Evolutionary conservation across 768 basidiomycete species (phyloP).

Genomic region (Psilocybe subaeruginosa): DNA sequence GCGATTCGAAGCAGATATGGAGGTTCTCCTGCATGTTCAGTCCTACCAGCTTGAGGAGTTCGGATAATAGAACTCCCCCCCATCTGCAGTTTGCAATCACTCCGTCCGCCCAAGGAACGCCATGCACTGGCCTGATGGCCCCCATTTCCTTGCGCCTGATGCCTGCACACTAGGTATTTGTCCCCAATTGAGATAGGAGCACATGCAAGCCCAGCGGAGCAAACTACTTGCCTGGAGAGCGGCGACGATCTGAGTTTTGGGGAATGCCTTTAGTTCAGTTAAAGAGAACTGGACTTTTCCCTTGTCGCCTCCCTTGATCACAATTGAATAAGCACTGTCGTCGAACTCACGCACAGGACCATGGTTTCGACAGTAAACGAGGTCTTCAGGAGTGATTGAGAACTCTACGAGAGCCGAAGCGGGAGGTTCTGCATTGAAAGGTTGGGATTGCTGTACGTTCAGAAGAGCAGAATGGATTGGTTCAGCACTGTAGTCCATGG

Average conservation of each 20-base stretch:
- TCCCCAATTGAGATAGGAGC: slow-evolving; percentile 1
- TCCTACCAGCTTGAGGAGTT: slow-evolving; percentile 52
- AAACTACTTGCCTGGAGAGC: slow-evolving; percentile 49
- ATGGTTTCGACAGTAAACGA: slow-evolving; percentile 77
- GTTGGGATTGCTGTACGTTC: slow-evolving; percentile 45
- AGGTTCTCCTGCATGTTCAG: slow-evolving; percentile 34
- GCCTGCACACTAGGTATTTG: slow-evolving; percentile 55
- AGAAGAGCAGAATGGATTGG: slow-evolving; percentile 52
- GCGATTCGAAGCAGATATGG: slow-evolving; percentile 66
- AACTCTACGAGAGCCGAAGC: slow-evolving; percentile 59
- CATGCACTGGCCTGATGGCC: slow-evolving; percentile 55
- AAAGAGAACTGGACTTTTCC: slow-evolving; percentile 37
- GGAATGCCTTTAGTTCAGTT: slow-evolving; percentile 43
- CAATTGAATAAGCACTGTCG: slow-evolving; percentile 43
- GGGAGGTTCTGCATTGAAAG: slow-evolving; percentile 74
- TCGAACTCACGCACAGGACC: slow-evolving; percentile 58
- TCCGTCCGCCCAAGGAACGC: slow-evolving; percentile 67
- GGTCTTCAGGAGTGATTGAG: slow-evolving; percentile 59
- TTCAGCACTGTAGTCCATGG: slow-evolving; percentile 52
- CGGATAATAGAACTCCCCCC: slow-evolving; percentile 61
- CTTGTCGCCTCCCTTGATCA: slow-evolving; percentile 37
- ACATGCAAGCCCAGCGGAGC: not conserved
- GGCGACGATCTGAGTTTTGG: slow-evolving; percentile 48
- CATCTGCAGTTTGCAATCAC: slow-evolving; percentile 73
- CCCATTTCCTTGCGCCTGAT: slow-evolving; percentile 71